phyloP scores from a whole-genome alignment of 1,139 yeast genomes.

The Suhomyces taliae region DNA sequence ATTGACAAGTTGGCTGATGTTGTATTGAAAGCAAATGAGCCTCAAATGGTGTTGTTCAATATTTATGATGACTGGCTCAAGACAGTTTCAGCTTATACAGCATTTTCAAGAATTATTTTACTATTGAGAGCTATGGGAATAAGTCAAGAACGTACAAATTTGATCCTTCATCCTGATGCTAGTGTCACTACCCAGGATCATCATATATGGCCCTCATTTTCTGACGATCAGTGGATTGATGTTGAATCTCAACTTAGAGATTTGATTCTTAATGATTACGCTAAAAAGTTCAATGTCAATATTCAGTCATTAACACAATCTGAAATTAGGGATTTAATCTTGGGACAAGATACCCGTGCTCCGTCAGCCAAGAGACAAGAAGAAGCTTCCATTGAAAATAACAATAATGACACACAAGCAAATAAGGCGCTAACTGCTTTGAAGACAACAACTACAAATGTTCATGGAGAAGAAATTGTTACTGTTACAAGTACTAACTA shows the following conservation, averaged over 20 bases:
- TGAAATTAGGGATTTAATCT: constrained; percentile 88
- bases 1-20: constrained; percentile 78
- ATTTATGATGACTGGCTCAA: constrained; percentile 94
- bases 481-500: constrained; percentile 91
- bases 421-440: constrained; percentile 66
- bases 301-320: constrained; percentile 87
- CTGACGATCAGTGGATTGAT: constrained; percentile 87
- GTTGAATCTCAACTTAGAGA: constrained; percentile 89
- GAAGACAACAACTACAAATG: constrained; percentile 82
- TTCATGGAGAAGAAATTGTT: constrained; percentile 93
- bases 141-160: constrained; percentile 72
- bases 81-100: constrained; percentile 83
- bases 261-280: constrained; percentile 80
- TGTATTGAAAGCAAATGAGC: constrained; percentile 84
- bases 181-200: constrained; percentile 68
- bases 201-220: constrained; percentile 91
- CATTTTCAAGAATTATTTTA: constrained; percentile 83
- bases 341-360: constrained; percentile 91
- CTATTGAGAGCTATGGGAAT: constrained; percentile 78
- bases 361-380: constrained; percentile 82
- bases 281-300: constrained; percentile 81
- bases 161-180: constrained; percentile 75
- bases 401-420: constrained; percentile 27
- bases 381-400: constrained; percentile 71
- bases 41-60: constrained; percentile 88